phyloP scores from a whole-genome alignment of 495 filamentous ascomycete genomes.

The Xylaria acuta region DNA sequence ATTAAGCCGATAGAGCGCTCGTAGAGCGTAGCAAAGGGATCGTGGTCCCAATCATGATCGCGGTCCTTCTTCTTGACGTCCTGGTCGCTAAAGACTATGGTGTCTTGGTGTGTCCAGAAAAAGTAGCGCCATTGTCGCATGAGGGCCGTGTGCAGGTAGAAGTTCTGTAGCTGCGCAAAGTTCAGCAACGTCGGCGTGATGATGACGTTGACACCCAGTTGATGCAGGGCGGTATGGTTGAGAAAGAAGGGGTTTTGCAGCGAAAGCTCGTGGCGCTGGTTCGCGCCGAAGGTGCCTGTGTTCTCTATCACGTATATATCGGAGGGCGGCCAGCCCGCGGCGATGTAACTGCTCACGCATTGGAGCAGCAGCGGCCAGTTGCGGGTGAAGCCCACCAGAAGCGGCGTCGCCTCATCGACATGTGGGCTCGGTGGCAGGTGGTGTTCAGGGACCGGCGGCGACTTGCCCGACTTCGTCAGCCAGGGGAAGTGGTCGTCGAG shows the following conservation, averaged over 20 bases:
- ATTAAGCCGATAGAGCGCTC: conserved; percentile 46
- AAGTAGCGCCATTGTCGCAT: conserved; percentile 57
- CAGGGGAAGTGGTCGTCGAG: conserved; percentile 40
- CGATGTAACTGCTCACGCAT: conserved; percentile 62
- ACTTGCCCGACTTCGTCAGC: conserved; percentile 30
- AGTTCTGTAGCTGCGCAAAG: conserved; percentile 69
- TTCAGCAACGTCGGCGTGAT: conserved; percentile 64
- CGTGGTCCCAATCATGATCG: conserved; percentile 45
- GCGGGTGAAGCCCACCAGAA: conserved; percentile 65
- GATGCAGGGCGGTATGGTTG: conserved; percentile 58
- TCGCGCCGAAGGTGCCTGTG: conserved; percentile 64
- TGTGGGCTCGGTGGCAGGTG: conserved; percentile 48
- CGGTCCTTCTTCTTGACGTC: conserved; percentile 49
- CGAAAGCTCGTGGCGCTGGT: conserved; percentile 52
- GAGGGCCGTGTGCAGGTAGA: conserved; percentile 56
- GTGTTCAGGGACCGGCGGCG: conserved; percentile 40
- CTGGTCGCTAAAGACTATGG: conserved; percentile 57
- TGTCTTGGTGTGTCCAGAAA: conserved; percentile 69
- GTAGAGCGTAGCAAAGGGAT: conserved; percentile 54
- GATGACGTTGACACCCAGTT: conserved; percentile 62
- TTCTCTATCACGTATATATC: conserved; percentile 70
- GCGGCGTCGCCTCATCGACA: conserved; percentile 53
- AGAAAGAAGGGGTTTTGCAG: conserved; percentile 69
- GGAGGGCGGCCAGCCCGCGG: conserved; percentile 64
- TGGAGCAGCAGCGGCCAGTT: conserved; percentile 66